Base-by-base conservation (phyloP, 345 rosid species). In the Eucalyptus dawsonii region DNA sequence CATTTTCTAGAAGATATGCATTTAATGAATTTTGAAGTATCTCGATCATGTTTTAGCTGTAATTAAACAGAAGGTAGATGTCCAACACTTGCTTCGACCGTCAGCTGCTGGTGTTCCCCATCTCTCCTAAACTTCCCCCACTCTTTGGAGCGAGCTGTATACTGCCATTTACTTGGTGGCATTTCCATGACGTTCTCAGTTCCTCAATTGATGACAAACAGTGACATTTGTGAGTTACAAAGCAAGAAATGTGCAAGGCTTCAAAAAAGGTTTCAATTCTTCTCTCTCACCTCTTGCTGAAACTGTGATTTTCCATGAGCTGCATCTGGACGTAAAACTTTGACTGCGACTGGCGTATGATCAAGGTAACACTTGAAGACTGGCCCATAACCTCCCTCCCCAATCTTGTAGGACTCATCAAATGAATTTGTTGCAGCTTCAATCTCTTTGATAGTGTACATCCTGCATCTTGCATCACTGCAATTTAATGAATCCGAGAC, bases 361-460 rank as follows among this genome's bases (percentile, higher is more conserved):
- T 97, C 99, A 80, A 98, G 97, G 65, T 90, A 88, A 80, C 99
- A 95, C 93, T 92, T 95, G 86, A 86, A 98, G 50, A 98, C 99
- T 4, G 99, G 98, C 51, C 99, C 99, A 87, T 98, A 97, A 47
- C 99, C 99, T 58, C 99, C 99, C 94, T 97, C 99, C 2, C 99
- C 99, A 14, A 98, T 95, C 93, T 95, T 95, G 89, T 88, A 92
- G 49, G 94, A 90, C 29, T 76, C 81, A 11, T 92, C 47, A 44
- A 98, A 98, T 92, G 53, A 89, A 47, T 94, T 92, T 13, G 99
- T 98, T 29, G 99, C 99, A 86, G 89, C 86, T 92, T 98, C 99
- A 86, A 98, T 94, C 91, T 97, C 99, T 40, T 96, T 97, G 22
- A 95, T 95, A 7, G 85, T 88, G 91, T 98, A 98, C 92, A 96